Base-by-base conservation (phyloP, 2,329 filamentous ascomycete genomes). In the Fusarium nelsonii region DNA sequence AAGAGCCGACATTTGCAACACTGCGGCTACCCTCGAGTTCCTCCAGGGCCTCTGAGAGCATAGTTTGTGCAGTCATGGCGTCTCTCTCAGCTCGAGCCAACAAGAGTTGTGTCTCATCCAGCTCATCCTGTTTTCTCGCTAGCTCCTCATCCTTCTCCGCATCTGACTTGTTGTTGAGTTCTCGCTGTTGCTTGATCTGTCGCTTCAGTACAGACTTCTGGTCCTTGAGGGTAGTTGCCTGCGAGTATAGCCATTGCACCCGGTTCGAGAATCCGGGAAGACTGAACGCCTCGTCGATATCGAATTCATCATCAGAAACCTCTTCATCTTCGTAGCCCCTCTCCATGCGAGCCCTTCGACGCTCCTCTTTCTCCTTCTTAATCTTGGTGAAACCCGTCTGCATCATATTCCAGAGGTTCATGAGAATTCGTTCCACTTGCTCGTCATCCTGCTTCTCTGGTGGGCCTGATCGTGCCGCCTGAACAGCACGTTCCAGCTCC, bases 111-210 rank as follows among this genome's bases (percentile, higher is more conserved):
- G 76, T 77, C 58, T 81, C 80, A 36, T 87, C 83, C 8, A 92
- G 76, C 70, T 90, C 85, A 16, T 86, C 84, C 54, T 84, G 82
- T 72, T 87, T 89, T 48, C 83, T 78, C 26, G 85, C 82, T n/a
- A 92, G 78, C 66, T 91, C 87, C 40, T 85, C 85, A 71, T 91
- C 90, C 74, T 90, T 88, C 64, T 90, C 86, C 20, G 87, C 84
- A 70, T 97, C 93, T 2, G 93, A 94, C 75, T 94, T 94, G 81
- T 86, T 94, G 80, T 97, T 97, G 59, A 97, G 86, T 75, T 97
- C 93, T 61, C 94, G 91, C 80, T 98, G 95, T 77, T 98, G 94
- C 81, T 97, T 95, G 74, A 97, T 95, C 78, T 98, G 94, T 43
- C 94, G 89, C 74, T 95, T 91, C 10, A 98, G 85, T 23, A 97